Base-by-base conservation (phyloP, 140 eudicot species). In the Ambrosia hybrid region DNA sequence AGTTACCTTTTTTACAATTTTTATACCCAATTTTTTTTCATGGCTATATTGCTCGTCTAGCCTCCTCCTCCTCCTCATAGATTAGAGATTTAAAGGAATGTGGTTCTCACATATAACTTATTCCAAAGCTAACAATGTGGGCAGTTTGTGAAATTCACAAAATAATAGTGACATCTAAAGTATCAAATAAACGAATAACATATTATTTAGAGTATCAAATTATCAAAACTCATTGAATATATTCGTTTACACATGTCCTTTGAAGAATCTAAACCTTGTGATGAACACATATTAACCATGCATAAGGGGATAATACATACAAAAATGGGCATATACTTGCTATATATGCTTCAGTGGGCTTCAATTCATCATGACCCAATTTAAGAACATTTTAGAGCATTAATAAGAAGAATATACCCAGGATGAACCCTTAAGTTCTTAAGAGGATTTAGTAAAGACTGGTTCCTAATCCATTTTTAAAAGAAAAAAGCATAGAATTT, bases 311-410 rank as follows among this genome's bases (percentile, higher is more conserved):
- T 63, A 15, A 70, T 21, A 59, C 61, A 80, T 70, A 78, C 65
- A 75, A 70, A 73, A 73, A 57, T 49, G 69, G 76, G 84, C 78
- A 80, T 80, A 75, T 75, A 64, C 74, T 57, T 71, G 66, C 53
- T 64, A 62, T n/a, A n/a, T n/a, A n/a, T 72, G 70, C 48, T 65
- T 65, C 46, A 70, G 30, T 68, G 51, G 16, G 67, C 67, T 70
- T 34, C 30, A 21, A 21, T n/a, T n/a, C n/a, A 21, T 21, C 63
- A 36, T 55, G 70, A 15, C 76, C 81, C 63, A 63, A 70, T 36
- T 75, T 66, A 21, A 70, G 70, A 80, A 57, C 68, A 70, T 70
- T 41, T 46, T 49, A 6, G 55, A 56, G 74, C 69, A 70, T 78
- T 61, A 74, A 68, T 60, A 43, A 53, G 12, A 61, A 68, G 80